Percentiles rank a stretch among this genome's conserved stretches.
Conservation (phyloP, 148 eudicot species). For the Silene latifolia region DNA sequence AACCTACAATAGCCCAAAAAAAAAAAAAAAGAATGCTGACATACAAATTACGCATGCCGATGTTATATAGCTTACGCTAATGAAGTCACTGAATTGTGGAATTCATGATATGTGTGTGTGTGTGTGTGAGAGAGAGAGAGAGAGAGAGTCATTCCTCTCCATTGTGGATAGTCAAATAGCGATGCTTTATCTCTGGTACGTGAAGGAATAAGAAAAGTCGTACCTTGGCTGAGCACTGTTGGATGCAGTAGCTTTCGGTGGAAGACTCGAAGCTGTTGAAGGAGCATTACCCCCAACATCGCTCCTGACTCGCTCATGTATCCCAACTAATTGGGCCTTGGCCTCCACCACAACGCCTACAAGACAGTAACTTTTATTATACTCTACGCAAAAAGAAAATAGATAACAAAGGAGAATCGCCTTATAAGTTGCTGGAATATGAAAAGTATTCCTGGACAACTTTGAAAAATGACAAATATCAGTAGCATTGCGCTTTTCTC, state of each 20-base stretch:
- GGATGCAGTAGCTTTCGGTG: conserved; percentile 31
- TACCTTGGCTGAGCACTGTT: conserved; percentile 80
- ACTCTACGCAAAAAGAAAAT: background rate
- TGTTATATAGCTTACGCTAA: no score
- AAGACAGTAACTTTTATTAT: background rate
- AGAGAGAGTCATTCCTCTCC: no score
- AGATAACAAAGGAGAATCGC: background rate
- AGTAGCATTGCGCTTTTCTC: background rate
- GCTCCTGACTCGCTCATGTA: conserved; percentile 93
- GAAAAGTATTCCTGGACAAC: background rate
- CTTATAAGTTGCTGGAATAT: background rate
- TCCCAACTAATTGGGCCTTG: conserved; percentile 77
- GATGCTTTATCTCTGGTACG: background rate
- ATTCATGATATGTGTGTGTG: no score
- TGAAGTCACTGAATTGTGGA: no score
- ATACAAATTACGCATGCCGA: no score
- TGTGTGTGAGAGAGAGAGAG: no score
- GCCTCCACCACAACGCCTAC: conserved; percentile 86
- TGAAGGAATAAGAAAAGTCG: background rate
- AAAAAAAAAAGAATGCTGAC: no score
- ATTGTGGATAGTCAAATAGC: background rate
- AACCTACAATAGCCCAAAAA: background rate
- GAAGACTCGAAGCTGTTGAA: conserved; percentile 33
- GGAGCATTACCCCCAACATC: conserved; percentile 56
- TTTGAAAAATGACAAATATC: background rate